These are phyloP conservation scores for Phaseolus lunatus DNA, from an alignment of 306 rosid genomes.

Conservation along the genomic window DNA sequence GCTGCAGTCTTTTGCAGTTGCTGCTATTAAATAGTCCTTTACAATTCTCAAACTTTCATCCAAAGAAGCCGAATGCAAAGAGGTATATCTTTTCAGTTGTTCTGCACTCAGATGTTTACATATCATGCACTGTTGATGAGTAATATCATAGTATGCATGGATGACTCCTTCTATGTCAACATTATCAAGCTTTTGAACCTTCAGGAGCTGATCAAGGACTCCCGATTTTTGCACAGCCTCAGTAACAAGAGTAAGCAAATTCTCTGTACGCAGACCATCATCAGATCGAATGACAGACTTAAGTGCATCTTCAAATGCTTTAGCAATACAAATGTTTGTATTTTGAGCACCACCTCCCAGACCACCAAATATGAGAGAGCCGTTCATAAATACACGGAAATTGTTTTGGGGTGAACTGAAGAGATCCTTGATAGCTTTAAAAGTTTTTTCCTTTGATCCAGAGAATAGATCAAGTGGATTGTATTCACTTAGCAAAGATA, in stretches of 20 bases:
- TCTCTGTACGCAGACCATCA: conserved; percentile 62
- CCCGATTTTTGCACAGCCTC: conserved; percentile 70
- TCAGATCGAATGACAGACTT: conserved; percentile 66
- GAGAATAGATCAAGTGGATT: conserved; percentile 91
- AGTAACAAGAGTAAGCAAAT: conserved; percentile 75
- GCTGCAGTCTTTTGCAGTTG: conserved; percentile 96
- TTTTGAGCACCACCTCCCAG: conserved; percentile 76
- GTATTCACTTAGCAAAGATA: conserved; percentile 75
- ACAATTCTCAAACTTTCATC: conserved; percentile 83
- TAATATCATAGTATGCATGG: conserved; percentile 84
- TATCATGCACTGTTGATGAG: conserved; percentile 70
- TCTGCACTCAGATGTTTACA: conserved; percentile 68
- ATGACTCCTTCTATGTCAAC: conserved; percentile 94
- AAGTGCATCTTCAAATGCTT: conserved; percentile 86
- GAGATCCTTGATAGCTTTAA: conserved; percentile 80
- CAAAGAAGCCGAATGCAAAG: conserved; percentile 79
- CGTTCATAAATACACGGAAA: conserved; percentile 87
- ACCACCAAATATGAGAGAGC: conserved; percentile 84
- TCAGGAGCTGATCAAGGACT: conserved; percentile 72
- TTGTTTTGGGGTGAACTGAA: conserved; percentile 90
- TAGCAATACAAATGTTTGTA: conserved; percentile 59
- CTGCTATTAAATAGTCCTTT: conserved; percentile 78
- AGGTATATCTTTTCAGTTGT: conserved; percentile 50
- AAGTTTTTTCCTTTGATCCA: conserved; percentile 77
- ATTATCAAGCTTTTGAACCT: conserved; percentile 83